Evolutionary conservation across 441 rosid species (phyloP).

Genomic region (Pelargonium citronellum): DNA sequence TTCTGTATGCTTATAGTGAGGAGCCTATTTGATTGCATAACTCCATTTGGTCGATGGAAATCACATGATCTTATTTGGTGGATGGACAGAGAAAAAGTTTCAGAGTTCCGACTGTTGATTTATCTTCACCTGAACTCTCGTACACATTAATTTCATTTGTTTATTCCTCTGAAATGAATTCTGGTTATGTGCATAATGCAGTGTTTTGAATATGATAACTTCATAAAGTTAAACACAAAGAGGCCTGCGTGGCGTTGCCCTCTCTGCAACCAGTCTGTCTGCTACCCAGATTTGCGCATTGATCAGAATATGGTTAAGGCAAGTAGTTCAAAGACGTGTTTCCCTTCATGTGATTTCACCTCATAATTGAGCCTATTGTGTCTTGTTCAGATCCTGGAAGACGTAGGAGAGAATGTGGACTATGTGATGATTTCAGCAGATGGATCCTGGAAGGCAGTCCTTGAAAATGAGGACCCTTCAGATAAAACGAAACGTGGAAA

Average conservation of each 20-base stretch:
- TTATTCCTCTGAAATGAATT: background rate
- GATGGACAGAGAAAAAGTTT: background rate
- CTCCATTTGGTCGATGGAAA: background rate
- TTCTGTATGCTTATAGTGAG: background rate
- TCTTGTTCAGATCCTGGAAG: constrained; percentile 2
- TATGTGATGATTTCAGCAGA: constrained; percentile 8
- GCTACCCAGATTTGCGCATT: constrained; percentile 6
- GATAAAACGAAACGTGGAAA: background rate
- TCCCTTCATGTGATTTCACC: background rate
- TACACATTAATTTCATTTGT: background rate
- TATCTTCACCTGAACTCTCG: background rate
- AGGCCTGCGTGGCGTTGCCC: constrained; percentile 6
- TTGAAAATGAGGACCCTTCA: background rate
- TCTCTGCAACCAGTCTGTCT: background rate
- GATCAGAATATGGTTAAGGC: background rate
- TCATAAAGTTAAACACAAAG: background rate
- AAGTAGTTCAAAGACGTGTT: background rate
- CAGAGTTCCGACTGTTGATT: background rate
- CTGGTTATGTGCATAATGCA: background rate
- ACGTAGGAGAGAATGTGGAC: background rate
- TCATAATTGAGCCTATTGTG: background rate
- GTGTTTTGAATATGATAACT: constrained; percentile 1
- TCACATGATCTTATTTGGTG: background rate
- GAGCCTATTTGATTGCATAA: background rate
- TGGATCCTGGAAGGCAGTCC: constrained; percentile 5